phyloP scores from a whole-genome alignment of 2,329 filamentous ascomycete species.

The Xenosphaeropsis pyriputrescens region DNA sequence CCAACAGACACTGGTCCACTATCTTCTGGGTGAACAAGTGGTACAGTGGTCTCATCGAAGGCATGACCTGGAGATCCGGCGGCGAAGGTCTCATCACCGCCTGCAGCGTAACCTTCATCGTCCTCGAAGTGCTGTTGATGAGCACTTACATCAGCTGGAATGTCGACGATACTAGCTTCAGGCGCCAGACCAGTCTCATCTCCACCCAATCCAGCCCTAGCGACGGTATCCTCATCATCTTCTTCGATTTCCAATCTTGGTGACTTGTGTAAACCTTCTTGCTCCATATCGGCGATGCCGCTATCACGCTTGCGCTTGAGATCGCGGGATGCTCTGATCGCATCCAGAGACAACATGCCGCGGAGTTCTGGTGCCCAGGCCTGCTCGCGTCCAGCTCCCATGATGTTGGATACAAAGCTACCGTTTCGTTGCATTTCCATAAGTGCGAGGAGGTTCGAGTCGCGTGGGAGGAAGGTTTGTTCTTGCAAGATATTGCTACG shows the following conservation, averaged over 20 bases:
- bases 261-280: conserved; percentile 49
- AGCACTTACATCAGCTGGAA: conserved; percentile 27
- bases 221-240: conserved; percentile 39
- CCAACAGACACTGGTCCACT: conserved; percentile 77
- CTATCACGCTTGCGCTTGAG: conserved; percentile 90
- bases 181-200: conserved; percentile 24
- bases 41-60: conserved; percentile 67
- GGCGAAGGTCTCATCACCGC: conserved; percentile 30
- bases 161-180: conserved; percentile 50
- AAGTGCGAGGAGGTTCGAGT: conserved; percentile 73
- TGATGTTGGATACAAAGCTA: conserved; percentile 75
- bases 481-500: conserved; percentile 76
- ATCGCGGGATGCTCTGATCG: conserved; percentile 61
- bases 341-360: conserved; percentile 79
- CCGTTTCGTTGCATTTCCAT: conserved; percentile 88
- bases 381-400: conserved; percentile 64
- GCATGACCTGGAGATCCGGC: conserved; percentile 32
- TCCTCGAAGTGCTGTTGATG: conserved; percentile 23
- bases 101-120: conserved; percentile 24
- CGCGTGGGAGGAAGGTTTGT: conserved; percentile 70
- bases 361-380: conserved; percentile 87
- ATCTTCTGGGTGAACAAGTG: conserved; percentile 67
- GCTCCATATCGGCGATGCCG: conserved; percentile 67
- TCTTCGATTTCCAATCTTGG: conserved; percentile 51
- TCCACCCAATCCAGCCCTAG: conserved; percentile 32